These are phyloP conservation scores for Pulveroboletus ravenelii DNA, from an alignment of 768 basidiomycete genomes.

Conservation along the genomic window DNA sequence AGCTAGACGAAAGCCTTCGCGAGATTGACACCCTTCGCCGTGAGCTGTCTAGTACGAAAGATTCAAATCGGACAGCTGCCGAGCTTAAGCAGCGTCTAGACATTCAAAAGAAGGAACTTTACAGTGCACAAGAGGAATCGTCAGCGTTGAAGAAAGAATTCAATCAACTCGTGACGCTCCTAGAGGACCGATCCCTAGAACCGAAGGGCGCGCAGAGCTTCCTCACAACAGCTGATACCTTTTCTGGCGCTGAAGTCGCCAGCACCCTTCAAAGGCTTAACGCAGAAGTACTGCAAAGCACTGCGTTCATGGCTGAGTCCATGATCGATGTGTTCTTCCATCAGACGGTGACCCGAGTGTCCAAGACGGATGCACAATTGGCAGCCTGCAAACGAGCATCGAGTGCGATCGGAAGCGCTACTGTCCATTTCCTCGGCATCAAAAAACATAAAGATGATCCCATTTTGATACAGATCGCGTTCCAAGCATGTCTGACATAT, in stretches of 20 bases:
- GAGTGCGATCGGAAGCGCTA: no score
- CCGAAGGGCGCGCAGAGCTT: slow-evolving; percentile 44
- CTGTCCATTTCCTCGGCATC: no score
- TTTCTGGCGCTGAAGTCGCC: slow-evolving; percentile 12
- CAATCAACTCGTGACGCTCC: slow-evolving; percentile 24
- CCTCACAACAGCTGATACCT: slow-evolving; percentile 38
- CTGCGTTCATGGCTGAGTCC: no score
- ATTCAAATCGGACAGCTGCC: slow-evolving; percentile 1
- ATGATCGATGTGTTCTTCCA: no score
- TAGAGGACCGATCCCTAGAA: slow-evolving; percentile 41
- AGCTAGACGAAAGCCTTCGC: slow-evolving; percentile 16
- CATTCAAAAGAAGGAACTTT: slow-evolving; percentile 19
- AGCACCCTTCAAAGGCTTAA: no score
- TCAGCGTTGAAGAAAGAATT: slow-evolving; percentile 28
- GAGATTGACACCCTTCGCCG: slow-evolving; percentile 18
- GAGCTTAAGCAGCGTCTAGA: slow-evolving; percentile 19
- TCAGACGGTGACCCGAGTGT: no score
- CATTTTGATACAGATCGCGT: no score
- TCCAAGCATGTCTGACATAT: no score
- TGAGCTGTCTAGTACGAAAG: slow-evolving; percentile 13
- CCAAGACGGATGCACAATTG: no score
- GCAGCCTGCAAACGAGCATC: no score
- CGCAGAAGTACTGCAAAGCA: no score
- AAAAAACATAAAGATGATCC: no score
- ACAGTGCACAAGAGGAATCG: slow-evolving; percentile 24